phyloP scores from a whole-genome alignment of 306 rosid species.

The Benincasa hispida region DNA sequence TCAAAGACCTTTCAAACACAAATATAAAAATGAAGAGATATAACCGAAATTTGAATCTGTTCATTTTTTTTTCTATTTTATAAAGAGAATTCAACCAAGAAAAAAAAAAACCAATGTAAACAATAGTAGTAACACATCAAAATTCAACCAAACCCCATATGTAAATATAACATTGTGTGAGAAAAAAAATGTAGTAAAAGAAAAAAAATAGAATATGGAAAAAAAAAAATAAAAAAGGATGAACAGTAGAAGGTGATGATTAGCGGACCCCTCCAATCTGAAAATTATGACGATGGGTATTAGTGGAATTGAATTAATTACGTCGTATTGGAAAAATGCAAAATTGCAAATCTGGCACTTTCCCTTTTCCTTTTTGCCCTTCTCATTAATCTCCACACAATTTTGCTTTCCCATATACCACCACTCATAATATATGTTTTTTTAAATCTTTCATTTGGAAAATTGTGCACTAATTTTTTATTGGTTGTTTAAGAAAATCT shows the following conservation, averaged over 20 bases:
- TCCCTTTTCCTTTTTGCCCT: background rate
- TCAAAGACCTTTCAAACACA: too few relatives aligned
- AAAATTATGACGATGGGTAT: constrained; percentile 15
- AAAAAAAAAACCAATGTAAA: background rate
- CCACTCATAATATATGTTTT: background rate
- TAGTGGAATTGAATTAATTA: background rate
- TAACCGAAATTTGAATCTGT: too few relatives aligned
- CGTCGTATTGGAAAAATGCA: background rate
- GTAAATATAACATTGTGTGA: too few relatives aligned
- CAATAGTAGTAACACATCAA: background rate
- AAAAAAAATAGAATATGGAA: background rate
- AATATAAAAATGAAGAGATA: too few relatives aligned
- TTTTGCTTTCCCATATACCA: background rate
- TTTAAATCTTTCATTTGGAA: background rate
- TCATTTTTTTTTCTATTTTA: too few relatives aligned
- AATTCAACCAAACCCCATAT: background rate
- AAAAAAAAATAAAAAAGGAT: background rate
- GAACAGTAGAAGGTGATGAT: constrained; percentile 9
- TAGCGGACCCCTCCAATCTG: constrained; percentile 3
- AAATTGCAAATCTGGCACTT: background rate
- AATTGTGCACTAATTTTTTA: too few relatives aligned
- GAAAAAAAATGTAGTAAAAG: background rate
- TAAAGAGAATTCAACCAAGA: background rate
- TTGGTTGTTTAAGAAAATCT: too few relatives aligned
- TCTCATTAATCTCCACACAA: background rate